Conservation (phyloP, 2,329 filamentous ascomycete genomes). For the Colletotrichum shisoi region DNA sequence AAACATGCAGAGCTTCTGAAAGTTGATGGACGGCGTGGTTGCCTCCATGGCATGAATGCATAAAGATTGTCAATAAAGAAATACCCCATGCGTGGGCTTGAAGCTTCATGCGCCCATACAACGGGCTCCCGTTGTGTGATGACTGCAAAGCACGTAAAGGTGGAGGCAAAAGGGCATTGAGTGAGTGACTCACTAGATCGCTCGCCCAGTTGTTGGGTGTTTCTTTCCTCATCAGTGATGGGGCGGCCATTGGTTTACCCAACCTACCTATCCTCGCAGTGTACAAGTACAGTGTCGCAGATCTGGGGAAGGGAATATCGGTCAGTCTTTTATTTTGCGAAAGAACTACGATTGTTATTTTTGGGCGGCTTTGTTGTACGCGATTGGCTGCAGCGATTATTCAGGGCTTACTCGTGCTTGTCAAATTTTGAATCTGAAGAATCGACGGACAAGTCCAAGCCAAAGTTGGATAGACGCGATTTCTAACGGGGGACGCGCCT, state of each 20-base stretch:
- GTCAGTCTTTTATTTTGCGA: no score
- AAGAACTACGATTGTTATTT: no score
- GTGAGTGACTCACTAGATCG: background rate
- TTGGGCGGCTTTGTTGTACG: no score
- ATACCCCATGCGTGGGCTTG: background rate
- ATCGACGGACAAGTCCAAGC: background rate
- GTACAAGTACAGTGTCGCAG: no score
- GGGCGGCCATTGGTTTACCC: background rate
- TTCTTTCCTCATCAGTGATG: background rate
- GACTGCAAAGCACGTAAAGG: background rate
- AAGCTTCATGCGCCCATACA: constrained; percentile 4
- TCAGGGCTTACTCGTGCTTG: no score
- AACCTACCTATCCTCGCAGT: no score
- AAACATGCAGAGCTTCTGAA: background rate
- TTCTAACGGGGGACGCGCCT: no score
- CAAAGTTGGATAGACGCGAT: no score
- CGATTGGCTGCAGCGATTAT: no score
- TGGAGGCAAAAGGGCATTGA: background rate
- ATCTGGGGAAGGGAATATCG: no score
- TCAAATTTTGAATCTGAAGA: no score
- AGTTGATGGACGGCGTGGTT: background rate
- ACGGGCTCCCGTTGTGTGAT: background rate
- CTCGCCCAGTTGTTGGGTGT: background rate
- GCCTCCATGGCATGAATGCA: background rate
- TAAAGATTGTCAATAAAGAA: constrained; percentile 7